Evolutionary conservation across 768 basidiomycete species (phyloP), one percentile per base, ranked within the genome.

Genomic region (Xerocomellus intermedius): DNA sequence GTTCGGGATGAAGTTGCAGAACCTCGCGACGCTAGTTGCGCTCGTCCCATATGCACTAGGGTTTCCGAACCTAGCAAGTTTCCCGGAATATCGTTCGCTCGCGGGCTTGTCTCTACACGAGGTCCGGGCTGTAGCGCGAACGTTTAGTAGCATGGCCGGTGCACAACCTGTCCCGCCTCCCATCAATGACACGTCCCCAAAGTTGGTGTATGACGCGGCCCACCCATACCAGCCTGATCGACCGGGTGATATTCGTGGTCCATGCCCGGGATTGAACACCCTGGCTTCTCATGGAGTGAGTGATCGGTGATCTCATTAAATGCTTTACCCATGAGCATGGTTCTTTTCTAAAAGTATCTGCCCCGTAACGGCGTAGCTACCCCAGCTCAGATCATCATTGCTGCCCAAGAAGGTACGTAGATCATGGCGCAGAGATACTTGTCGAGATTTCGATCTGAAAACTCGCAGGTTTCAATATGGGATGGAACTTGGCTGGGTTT

Each of bases 241-340:
- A 32, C 63, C 65, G 7, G 57, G 62, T 24, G 66, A 68, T 22
- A 59, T 68, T 26, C 65, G 65, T 45, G 65, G 66, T 5, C 66
- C 65, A 8, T 66, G 58, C 33, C 63, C 65, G 0, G 65, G 66
- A 52, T 35, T 66, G 50, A 66, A 66, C 32, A 68, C 66, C 7
- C 42, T 66, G 2, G 63, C 66, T 12, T 60, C 63, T 63, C 65
- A 66, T 9, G 66, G 65, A n/a, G 65, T 68, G n/a, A 56, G 66
- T 44, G 6, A 48, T 30, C 19, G 7, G 16, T 38, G 3, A 28
- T 37, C 2, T 52, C n/a, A n/a, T n/a, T n/a, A n/a, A n/a, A n/a
- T n/a, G n/a, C n/a, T n/a, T n/a, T 36, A 30, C 14, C 8, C 14
- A 42, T 35, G n/a, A n/a, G 45, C 19, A 5, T 37, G 37, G 2